A percentile compares a stretch with the other conserved stretches of the same genome.
phyloP scores from a whole-genome alignment of 106 monocot genomes.

The Dendrobium officinale region DNA sequence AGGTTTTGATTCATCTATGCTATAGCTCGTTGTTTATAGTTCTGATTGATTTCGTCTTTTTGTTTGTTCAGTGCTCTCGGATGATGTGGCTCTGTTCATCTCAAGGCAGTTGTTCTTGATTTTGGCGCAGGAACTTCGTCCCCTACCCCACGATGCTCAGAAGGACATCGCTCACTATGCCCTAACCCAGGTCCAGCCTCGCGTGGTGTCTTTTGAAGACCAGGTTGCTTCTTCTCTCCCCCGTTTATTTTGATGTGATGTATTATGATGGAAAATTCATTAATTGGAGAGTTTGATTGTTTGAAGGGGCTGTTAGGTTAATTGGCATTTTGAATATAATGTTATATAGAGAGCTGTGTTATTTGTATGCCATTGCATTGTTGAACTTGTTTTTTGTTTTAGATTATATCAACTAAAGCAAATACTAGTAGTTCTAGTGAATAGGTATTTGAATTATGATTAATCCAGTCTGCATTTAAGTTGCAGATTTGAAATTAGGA shows the following conservation, averaged over 20 bases:
- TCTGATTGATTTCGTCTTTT: background rate
- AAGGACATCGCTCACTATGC: constrained; percentile 93
- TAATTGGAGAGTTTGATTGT: background rate
- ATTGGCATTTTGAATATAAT: background rate
- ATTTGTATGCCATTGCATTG: background rate
- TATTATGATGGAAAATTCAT: background rate
- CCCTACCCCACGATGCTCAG: constrained; percentile 50
- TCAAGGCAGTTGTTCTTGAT: constrained; percentile 88
- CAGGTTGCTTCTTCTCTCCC: constrained; percentile 41
- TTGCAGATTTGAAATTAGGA: background rate
- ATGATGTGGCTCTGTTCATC: constrained; percentile 89
- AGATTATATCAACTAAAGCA: background rate
- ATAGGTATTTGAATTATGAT: background rate
- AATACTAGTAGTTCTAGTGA: background rate
- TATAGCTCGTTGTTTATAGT: background rate
- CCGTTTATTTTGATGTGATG: background rate
- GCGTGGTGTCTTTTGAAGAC: constrained; percentile 96
- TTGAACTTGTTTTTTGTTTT: background rate
- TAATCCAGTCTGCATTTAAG: background rate
- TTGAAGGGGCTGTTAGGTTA: background rate
- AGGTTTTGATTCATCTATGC: background rate
- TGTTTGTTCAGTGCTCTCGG: constrained; percentile 66
- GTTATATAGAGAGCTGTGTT: background rate
- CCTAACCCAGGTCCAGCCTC: constrained; percentile 71
- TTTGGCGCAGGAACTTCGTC: constrained; percentile 82